These are phyloP conservation scores for Pseudotulostoma volvatum DNA, from an alignment of 495 filamentous ascomycete genomes.

Conservation along the genomic window DNA sequence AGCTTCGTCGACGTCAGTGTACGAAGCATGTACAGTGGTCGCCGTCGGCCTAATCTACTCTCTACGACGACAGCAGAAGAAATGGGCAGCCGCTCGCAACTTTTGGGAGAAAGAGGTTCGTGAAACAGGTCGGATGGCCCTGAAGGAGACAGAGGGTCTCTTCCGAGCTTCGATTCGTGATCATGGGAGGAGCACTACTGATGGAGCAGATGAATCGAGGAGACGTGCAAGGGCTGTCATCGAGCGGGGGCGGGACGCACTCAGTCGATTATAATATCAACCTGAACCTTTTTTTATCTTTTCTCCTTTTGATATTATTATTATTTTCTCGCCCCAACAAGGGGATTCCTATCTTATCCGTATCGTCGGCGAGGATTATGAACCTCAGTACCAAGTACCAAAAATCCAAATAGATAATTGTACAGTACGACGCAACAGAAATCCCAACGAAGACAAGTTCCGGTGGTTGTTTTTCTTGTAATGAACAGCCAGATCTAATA, in stretches of 20 bases:
- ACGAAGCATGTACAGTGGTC: constrained; percentile 66
- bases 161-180: constrained; percentile 40
- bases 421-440: too few species aligned
- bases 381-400: too few species aligned
- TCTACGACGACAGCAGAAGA: constrained; percentile 53
- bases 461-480: too few species aligned
- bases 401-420: too few species aligned
- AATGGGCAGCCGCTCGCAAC: constrained; percentile 55
- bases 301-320: constrained; percentile 1
- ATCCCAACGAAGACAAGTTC: too few species aligned
- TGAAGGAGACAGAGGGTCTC: constrained; percentile 51
- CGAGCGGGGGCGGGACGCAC: constrained; percentile 36
- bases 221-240: constrained; percentile 35
- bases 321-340: too few species aligned
- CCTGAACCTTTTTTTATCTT: not conserved
- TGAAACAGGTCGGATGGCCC: constrained; percentile 61
- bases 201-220: constrained; percentile 22
- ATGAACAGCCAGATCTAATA: too few species aligned
- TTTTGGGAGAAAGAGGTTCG: constrained; percentile 63
- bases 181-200: constrained; percentile 21
- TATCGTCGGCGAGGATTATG: too few species aligned
- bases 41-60: constrained; percentile 63
- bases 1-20: constrained; percentile 35
- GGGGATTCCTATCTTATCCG: too few species aligned
- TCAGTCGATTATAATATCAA: constrained; percentile 21